phyloP scores from a whole-genome alignment of 805 yeast species.

The Monosporozyma aerobia region DNA sequence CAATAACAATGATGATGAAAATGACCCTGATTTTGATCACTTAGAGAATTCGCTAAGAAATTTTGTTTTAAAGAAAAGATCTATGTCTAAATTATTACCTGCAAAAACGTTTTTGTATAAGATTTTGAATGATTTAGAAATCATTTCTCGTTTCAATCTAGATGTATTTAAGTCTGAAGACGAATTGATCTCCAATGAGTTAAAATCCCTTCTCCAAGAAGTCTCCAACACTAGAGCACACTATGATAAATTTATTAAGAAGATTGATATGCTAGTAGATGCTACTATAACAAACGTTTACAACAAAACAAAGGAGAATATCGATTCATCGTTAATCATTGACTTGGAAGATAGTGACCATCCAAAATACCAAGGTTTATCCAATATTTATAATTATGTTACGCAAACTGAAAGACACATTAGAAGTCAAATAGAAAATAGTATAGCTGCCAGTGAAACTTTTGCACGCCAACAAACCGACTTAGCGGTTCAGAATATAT shows the following conservation, averaged over 20 bases:
- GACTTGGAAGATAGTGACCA: slow-evolving; percentile 30
- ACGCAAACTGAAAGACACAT: slow-evolving; percentile 57
- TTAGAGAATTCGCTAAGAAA: slow-evolving; percentile 77
- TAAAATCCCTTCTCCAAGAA: slow-evolving; percentile 54
- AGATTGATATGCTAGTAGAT: slow-evolving; percentile 58
- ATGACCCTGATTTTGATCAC: slow-evolving; percentile 65
- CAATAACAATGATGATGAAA: slow-evolving; percentile 27
- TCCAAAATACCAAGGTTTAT: slow-evolving; percentile 49
- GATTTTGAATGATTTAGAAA: slow-evolving; percentile 53
- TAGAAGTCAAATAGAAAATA: slow-evolving; percentile 51
- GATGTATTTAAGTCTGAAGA: slow-evolving; percentile 43
- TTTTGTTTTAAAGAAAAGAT: slow-evolving; percentile 81
- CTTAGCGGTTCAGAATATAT: slow-evolving; percentile 52
- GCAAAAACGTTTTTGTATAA: slow-evolving; percentile 81
- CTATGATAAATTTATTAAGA: slow-evolving; percentile 47
- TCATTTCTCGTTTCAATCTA: slow-evolving; percentile 55
- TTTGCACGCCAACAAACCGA: slow-evolving; percentile 56
- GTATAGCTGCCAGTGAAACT: slow-evolving; percentile 58
- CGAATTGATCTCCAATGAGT: slow-evolving; percentile 37
- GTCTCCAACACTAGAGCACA: slow-evolving; percentile 45
- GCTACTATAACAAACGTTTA: slow-evolving; percentile 48
- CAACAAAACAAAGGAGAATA: slow-evolving; percentile 45
- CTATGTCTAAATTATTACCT: slow-evolving; percentile 81
- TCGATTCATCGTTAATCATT: slow-evolving; percentile 42
- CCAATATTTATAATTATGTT: slow-evolving; percentile 62